Base-by-base conservation (phyloP, 495 filamentous ascomycete genomes). In the Podospora sp. region DNA sequence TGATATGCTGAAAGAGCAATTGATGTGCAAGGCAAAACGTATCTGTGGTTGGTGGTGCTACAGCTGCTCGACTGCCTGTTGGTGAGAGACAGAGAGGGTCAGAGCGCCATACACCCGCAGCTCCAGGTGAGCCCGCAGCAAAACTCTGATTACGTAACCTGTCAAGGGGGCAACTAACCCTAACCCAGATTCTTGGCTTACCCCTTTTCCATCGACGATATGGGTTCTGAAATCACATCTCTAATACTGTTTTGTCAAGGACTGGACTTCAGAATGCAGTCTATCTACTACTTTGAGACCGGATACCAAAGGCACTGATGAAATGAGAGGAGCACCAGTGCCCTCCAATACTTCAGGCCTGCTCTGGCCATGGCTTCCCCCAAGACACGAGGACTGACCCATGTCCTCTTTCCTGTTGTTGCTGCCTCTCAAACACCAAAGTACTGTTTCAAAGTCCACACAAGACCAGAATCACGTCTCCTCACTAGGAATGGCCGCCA, bases 401-500 rank as follows among this genome's bases (percentile, higher is more conserved):
- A 46, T 2, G 12, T 46, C 40, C 40, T 33, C 29, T 33, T 33
- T 33, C 40, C 12, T 7, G 22, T 2, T 22, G 22, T 62, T 21
- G 6, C 52, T n/a, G 9, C 57, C 27, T 35, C 25, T 35, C 57
- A 60, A 35, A 9, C 18, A 3, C 22, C 25, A 2, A 60, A 35
- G 22, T 2, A n/a, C 26, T 35, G 16, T 14, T 35, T 35, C 56
- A 33, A 6, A 20, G n/a, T 36, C 62, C 25, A 25, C 51, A 36
- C 52, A 33, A 9, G 58, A 24, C n/a, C 67, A 63, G 8, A 36
- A 5, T 6, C 27, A 25, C 0, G 20, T 8, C 21, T 65, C 56
- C 36, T 60, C 58, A 9, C 27, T 50, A 16, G 40, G 22, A 64
- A 69, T 69, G n/a, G 66, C 35, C 22, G 69, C 63, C 33, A 72